Evolutionary conservation across 306 rosid species (phyloP).

Genomic region (Inga leiocalycina): DNA sequence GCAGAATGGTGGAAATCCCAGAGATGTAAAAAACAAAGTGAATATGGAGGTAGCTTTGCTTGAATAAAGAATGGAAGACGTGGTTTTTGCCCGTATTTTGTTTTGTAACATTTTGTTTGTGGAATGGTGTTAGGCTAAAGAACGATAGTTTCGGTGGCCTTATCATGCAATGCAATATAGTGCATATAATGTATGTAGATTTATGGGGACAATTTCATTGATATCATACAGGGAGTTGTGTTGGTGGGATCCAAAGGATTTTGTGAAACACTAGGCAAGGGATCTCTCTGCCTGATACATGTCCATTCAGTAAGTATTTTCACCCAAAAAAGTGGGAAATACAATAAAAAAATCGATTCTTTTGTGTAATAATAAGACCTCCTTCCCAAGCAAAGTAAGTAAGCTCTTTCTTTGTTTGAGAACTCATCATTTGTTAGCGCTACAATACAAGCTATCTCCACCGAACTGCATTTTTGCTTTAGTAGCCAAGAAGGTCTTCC

Average conservation of each 20-base stretch:
- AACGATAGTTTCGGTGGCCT: constrained; percentile 39
- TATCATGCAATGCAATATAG: constrained; percentile 41
- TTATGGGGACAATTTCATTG: constrained; percentile 6
- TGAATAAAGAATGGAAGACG: constrained; percentile 43
- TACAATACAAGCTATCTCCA: background rate
- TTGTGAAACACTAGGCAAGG: constrained; percentile 49
- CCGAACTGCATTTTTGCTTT: background rate
- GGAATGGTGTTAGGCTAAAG: constrained; percentile 43
- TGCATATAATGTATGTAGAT: constrained; percentile 57
- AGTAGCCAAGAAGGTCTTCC: background rate
- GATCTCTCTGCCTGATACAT: constrained; percentile 33
- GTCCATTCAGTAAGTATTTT: constrained; percentile 41
- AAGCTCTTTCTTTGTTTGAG: background rate
- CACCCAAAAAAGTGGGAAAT: constrained; percentile 42
- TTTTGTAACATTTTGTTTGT: constrained; percentile 37
- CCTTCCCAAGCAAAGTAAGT: constrained; percentile 11
- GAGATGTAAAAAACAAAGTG: constrained; percentile 55
- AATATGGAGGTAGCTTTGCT: constrained; percentile 47
- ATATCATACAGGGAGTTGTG: constrained; percentile 43
- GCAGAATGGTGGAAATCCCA: constrained; percentile 46
- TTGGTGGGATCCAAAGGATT: constrained; percentile 50
- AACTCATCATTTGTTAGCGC: background rate
- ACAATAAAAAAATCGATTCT: constrained; percentile 52
- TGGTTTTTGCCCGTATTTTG: constrained; percentile 35
- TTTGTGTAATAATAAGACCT: constrained; percentile 44